Evolutionary conservation across 1,284 basidiomycete species (phyloP).

Genomic region (Ustilago lituana): DNA sequence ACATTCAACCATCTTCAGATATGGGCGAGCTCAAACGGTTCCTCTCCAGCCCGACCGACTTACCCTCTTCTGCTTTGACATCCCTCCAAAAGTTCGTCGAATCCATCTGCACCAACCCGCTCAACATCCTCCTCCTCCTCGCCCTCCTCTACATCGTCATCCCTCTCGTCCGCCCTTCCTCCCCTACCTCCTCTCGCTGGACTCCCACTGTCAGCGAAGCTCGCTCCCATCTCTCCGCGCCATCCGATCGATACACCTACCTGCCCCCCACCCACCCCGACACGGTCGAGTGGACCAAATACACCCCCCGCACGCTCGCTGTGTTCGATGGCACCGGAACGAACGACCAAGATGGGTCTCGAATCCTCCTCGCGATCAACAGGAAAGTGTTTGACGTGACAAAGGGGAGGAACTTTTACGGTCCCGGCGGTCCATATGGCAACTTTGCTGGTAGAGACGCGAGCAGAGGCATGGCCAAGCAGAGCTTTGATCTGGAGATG

Average conservation of each 20-base stretch:
- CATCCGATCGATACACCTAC: slow-evolving; percentile 49
- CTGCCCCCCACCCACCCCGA: slow-evolving; percentile 57
- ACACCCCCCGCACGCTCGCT: slow-evolving; percentile 63
- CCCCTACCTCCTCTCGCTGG: slow-evolving; percentile 37
- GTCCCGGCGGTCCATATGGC: slow-evolving; percentile 92
- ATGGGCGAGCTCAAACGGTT: slow-evolving; percentile 21
- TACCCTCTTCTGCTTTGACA: background rate
- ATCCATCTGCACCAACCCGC: slow-evolving; percentile 55
- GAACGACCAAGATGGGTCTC: slow-evolving; percentile 37
- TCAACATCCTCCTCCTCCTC: slow-evolving; percentile 50
- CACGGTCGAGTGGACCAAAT: slow-evolving; percentile 55
- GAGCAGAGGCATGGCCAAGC: slow-evolving; percentile 93
- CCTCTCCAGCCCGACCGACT: slow-evolving; percentile 5
- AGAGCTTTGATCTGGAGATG: slow-evolving; percentile 92
- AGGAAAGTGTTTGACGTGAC: slow-evolving; percentile 91
- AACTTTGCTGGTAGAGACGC: slow-evolving; percentile 96
- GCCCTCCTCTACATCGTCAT: slow-evolving; percentile 48
- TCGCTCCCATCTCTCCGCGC: slow-evolving; percentile 31
- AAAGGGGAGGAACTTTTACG: slow-evolving; percentile 86
- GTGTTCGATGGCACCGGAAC: slow-evolving; percentile 59
- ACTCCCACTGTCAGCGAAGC: slow-evolving; percentile 42
- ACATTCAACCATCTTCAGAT: background rate
- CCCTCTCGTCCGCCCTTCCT: slow-evolving; percentile 46
- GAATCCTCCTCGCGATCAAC: slow-evolving; percentile 86
- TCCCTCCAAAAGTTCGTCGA: slow-evolving; percentile 16